These are phyloP conservation scores for Starmerella bombicola DNA, from an alignment of 805 yeast species.

Conservation along the genomic window DNA sequence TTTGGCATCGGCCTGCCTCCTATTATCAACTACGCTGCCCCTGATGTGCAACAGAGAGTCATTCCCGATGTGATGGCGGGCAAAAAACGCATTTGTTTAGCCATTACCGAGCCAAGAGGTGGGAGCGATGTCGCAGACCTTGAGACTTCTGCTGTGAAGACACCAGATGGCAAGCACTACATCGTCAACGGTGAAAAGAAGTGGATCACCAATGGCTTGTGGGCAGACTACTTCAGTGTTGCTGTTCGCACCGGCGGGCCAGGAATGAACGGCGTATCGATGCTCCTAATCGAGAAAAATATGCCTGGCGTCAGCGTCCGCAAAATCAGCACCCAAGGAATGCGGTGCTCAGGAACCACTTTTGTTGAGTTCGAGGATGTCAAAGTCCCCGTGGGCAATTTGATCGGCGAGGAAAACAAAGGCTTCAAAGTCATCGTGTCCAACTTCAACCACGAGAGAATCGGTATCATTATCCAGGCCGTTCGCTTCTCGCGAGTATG, in stretches of 20 bases:
- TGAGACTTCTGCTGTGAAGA: conserved; percentile 31
- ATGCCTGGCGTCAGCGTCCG: conserved; percentile 32
- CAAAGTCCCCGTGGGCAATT: conserved; percentile 36
- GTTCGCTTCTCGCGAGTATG: conserved; percentile 33
- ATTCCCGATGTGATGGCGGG: conserved; percentile 31
- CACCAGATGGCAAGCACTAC: conserved; percentile 34
- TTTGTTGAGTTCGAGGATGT: conserved; percentile 35
- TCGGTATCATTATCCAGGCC: conserved; percentile 35
- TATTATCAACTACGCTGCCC: conserved; percentile 27
- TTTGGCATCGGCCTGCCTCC: conserved; percentile 35
- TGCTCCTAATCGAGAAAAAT: conserved; percentile 32
- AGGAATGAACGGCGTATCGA: conserved; percentile 34
- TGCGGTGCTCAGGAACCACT: conserved; percentile 33
- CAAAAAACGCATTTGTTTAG: conserved; percentile 33
- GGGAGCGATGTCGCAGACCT: conserved; percentile 36
- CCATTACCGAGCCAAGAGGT: conserved; percentile 36
- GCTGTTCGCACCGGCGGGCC: conserved; percentile 36
- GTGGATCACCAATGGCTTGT: conserved; percentile 37
- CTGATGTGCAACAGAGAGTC: conserved; percentile 27
- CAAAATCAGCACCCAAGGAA: conserved; percentile 34
- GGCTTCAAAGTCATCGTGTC: conserved; percentile 37
- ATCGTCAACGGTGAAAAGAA: conserved; percentile 36
- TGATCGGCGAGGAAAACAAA: conserved; percentile 33
- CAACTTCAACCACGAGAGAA: conserved; percentile 36
- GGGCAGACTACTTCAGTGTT: conserved; percentile 35